A percentile compares a stretch with the other conserved stretches of the same genome.
These are phyloP conservation scores for Drechmeria coniospora DNA, from an alignment of 2,329 filamentous ascomycete genomes.

Conservation along the genomic window DNA sequence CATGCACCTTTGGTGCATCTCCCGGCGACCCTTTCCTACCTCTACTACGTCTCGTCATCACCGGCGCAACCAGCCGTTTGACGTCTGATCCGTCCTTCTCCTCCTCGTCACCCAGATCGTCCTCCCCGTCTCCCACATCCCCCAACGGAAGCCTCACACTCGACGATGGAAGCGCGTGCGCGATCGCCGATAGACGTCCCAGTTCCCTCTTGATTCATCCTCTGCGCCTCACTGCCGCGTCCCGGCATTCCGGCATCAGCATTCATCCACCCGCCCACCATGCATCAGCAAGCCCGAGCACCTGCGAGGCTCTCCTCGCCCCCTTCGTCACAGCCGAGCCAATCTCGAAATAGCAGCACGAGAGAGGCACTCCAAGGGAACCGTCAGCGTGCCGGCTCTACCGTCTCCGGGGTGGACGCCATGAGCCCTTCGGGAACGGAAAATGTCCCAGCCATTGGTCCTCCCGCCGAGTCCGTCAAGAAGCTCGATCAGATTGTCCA, in stretches of 20 bases:
- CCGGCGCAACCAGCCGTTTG: not conserved
- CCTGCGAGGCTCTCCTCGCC: slow-evolving; percentile 59
- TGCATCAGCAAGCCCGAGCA: slow-evolving; percentile 83
- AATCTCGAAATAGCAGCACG: slow-evolving; percentile 56
- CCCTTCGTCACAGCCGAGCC: slow-evolving; percentile 56
- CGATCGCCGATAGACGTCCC: slow-evolving; percentile 1
- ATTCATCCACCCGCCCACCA: slow-evolving; percentile 18
- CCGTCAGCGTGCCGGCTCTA: slow-evolving; percentile 28
- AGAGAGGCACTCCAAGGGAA: slow-evolving; percentile 41
- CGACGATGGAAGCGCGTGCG: slow-evolving; percentile 4
- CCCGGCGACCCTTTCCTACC: not conserved
- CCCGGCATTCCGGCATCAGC: not conserved
- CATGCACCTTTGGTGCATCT: not conserved
- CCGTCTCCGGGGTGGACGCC: slow-evolving; percentile 23
- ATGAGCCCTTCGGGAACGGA: slow-evolving; percentile 33
- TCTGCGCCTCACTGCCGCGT: not conserved
- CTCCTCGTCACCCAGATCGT: not conserved
- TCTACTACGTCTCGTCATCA: not conserved
- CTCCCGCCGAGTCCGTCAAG: slow-evolving; percentile 51
- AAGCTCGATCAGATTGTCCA: slow-evolving; percentile 91
- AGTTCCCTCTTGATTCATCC: not conserved
- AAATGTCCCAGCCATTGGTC: slow-evolving; percentile 26
- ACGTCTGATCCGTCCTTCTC: not conserved
- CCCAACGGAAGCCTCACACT: not conserved
- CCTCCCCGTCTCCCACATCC: not conserved